Percentiles rank a stretch among this genome's conserved stretches.
Evolutionary conservation across 495 filamentous ascomycete genomes (phyloP).

Genomic region (Podospora tetraspora): DNA sequence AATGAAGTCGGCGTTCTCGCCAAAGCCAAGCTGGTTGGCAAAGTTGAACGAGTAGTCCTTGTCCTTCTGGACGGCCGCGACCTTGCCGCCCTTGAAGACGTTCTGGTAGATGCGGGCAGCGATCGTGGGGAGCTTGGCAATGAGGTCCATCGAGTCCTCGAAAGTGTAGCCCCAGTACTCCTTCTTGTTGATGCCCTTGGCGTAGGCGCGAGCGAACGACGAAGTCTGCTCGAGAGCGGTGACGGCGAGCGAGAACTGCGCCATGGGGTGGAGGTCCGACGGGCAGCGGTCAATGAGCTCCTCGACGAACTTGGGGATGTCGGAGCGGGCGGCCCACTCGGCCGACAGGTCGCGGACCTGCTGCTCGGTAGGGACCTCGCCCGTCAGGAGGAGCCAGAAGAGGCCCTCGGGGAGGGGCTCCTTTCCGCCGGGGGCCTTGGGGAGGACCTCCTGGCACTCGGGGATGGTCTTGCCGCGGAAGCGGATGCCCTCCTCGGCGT

Average conservation of each 20-base stretch:
- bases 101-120: conserved; percentile 99
- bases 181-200: conserved; percentile 96
- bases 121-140: conserved; percentile 98
- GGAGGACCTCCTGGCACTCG: conserved; percentile 94
- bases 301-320: conserved; percentile 93
- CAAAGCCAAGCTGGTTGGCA: conserved; percentile 96
- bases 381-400: conserved; percentile 98
- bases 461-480: conserved; percentile 98
- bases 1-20: conserved; percentile 91
- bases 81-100: conserved; percentile 99
- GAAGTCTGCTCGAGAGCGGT: conserved; percentile 98
- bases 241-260: conserved; percentile 96
- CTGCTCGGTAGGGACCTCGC: conserved; percentile 93
- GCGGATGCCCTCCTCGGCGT: conserved; percentile 97
- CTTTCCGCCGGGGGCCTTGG: conserved; percentile 90
- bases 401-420: conserved; percentile 98
- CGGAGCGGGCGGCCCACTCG: conserved; percentile 96
- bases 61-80: conserved; percentile 88
- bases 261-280: conserved; percentile 97
- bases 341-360: conserved; percentile 96
- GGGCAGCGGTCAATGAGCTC: conserved; percentile 99
- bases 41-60: conserved; percentile 99
- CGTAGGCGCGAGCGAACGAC: conserved; percentile 94
- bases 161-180: conserved; percentile 99
- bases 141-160: conserved; percentile 99